These are phyloP conservation scores for Dendrocalamus sinicus DNA, from an alignment of 176 grass and related monocot genomes.

Conservation along the genomic window DNA sequence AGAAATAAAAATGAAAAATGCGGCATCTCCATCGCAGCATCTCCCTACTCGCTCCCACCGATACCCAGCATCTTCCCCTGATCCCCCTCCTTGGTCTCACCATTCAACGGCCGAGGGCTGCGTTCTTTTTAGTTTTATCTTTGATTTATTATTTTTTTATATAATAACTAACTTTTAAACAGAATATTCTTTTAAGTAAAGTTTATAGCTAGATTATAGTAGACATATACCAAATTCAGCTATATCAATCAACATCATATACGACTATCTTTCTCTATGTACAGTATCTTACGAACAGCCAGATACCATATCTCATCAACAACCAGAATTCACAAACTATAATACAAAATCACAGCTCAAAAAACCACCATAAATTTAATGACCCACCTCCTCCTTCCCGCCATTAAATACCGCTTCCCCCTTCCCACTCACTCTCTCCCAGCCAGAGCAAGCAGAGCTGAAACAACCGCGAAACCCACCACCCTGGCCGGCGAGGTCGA, in stretches of 20 bases:
- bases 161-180: too few species aligned
- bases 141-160: too few species aligned
- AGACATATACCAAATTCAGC: too few species aligned
- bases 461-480: background rate
- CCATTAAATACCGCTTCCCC: conserved; percentile 58
- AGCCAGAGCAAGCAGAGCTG: conserved; percentile 2
- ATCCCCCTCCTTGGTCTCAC: conserved; percentile 18
- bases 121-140: too few species aligned
- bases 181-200: accelerated
- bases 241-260: too few species aligned
- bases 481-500: conserved; percentile 35
- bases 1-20: background rate
- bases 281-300: too few species aligned
- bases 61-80: conserved; percentile 64
- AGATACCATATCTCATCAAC: too few species aligned
- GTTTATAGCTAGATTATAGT: too few species aligned
- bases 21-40: conserved; percentile 44
- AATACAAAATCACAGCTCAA: too few species aligned
- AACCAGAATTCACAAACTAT: too few species aligned
- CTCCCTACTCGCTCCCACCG: conserved; percentile 15
- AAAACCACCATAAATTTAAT: background rate
- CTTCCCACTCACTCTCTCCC: background rate
- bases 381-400: background rate
- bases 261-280: too few species aligned
- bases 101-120: conserved; percentile 38